Base-by-base conservation (phyloP, 1,139 yeast species). In the Taphrina flavorubra region DNA sequence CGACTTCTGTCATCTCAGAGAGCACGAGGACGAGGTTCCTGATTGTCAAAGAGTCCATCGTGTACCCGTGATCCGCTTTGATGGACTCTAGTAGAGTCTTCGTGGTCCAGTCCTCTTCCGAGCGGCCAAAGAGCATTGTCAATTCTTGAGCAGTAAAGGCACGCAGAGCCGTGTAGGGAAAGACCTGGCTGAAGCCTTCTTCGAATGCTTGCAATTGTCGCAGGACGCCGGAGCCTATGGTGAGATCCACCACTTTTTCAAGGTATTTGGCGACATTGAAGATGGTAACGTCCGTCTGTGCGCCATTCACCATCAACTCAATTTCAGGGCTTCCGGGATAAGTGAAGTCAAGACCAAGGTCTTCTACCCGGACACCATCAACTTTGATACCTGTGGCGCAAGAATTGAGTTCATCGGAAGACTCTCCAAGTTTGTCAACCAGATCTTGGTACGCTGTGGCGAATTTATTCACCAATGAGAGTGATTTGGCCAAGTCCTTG, bases 61-160 rank as follows among this genome's bases (percentile, higher is more conserved):
- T 84, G 74, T 89, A 94, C 1, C 99, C 99, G 77, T 94, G 99
- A 74, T 92, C 96, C 0, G 98, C 97, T 73, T 85, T 86, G 34
- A 94, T 81, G 0, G 87, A 82, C 1, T 85, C 81, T 10, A 81
- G 75, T 59, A 94, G 79, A 0, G 95, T 76, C 36, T 74, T 77
- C 61, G 76, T 76, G 0, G 94, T 85, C 98, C 99, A 94, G 75
- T 94, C 98, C 75, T 92, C 98, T 65, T 87, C 87, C 1, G 86
- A 85, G 71, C 85, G 86, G 10, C 95, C 94, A 74, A 90, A 86
- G 65, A 94, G 77, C 56, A 84, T 84, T 1, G 84, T 86, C 59
- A 92, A 81, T 76, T 94, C 99, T 25, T 81, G 83, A 0, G 96
- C 86, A 0, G 90, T 83, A 73, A 94, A 89, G 1, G 92, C 84